phyloP scores from a whole-genome alignment of 495 filamentous ascomycete species.

The Podospora australis region DNA sequence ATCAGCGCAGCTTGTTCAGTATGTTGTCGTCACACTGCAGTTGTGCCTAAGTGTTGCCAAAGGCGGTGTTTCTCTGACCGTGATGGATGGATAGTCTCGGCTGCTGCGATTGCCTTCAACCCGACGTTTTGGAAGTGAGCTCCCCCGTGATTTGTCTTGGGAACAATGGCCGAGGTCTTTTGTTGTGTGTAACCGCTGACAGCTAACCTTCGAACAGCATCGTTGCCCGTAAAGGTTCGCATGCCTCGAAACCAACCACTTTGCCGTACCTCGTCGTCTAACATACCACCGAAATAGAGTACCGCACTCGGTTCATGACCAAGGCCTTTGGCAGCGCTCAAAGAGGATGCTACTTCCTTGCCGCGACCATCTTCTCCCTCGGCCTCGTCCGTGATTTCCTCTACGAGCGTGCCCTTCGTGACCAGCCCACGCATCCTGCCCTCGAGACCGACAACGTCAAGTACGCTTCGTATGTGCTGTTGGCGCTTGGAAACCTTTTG shows the following conservation, averaged over 20 bases:
- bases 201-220: conserved; percentile 38
- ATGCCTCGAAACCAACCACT: conserved; percentile 7
- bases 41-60: background rate
- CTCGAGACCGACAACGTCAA: conserved; percentile 48
- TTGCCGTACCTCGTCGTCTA: conserved; percentile 3
- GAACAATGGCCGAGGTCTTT: background rate
- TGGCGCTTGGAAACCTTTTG: conserved; percentile 72
- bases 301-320: conserved; percentile 82
- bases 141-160: background rate
- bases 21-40: conserved; percentile 19
- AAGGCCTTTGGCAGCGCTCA: conserved; percentile 76
- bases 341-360: conserved; percentile 86
- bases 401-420: conserved; percentile 66
- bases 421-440: conserved; percentile 68
- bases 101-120: conserved; percentile 64
- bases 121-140: conserved; percentile 75
- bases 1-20: conserved; percentile 60
- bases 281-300: conserved; percentile 51
- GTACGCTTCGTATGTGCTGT: conserved; percentile 57
- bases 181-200: too few species aligned
- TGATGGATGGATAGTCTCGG: conserved; percentile 55
- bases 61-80: conserved; percentile 9
- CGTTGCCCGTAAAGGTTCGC: conserved; percentile 59
- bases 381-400: conserved; percentile 78
- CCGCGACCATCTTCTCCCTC: conserved; percentile 79